phyloP scores from a whole-genome alignment of 306 rosid species.

The Senna tora region DNA sequence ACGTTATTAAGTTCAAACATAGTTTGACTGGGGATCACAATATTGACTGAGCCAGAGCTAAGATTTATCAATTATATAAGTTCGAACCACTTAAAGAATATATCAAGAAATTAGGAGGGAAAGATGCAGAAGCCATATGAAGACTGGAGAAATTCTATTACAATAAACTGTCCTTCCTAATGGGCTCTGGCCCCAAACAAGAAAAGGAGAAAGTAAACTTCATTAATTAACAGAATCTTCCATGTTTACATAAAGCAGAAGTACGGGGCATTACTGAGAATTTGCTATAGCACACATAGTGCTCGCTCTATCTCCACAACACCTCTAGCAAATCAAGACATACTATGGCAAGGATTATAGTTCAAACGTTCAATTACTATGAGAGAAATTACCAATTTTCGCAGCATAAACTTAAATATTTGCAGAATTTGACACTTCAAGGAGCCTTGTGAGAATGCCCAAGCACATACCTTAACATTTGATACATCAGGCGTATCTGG shows the following conservation, averaged over 20 bases:
- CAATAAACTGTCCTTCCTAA: not conserved
- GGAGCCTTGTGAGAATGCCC: slow-evolving; percentile 2
- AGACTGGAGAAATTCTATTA: not conserved
- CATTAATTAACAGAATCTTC: not conserved
- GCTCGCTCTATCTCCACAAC: not conserved
- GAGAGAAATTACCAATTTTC: not conserved
- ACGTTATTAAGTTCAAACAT: not conserved
- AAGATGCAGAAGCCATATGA: no score
- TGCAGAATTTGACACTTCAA: not conserved
- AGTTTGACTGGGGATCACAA: not conserved
- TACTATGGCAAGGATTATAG: not conserved
- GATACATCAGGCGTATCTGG: slow-evolving; percentile 68
- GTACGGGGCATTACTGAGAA: not conserved
- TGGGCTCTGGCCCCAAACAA: no score
- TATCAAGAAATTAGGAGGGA: not conserved
- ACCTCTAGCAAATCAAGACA: not conserved
- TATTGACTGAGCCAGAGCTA: not conserved
- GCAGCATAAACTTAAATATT: not conserved
- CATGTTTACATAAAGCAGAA: not conserved
- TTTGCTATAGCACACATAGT: not conserved
- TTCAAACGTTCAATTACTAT: no score
- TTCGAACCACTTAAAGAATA: not conserved
- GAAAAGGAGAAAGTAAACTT: not conserved
- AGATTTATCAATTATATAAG: not conserved
- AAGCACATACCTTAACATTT: slow-evolving; percentile 56